phyloP scores from a whole-genome alignment of 345 rosid species.

The Carallia brachiata region DNA sequence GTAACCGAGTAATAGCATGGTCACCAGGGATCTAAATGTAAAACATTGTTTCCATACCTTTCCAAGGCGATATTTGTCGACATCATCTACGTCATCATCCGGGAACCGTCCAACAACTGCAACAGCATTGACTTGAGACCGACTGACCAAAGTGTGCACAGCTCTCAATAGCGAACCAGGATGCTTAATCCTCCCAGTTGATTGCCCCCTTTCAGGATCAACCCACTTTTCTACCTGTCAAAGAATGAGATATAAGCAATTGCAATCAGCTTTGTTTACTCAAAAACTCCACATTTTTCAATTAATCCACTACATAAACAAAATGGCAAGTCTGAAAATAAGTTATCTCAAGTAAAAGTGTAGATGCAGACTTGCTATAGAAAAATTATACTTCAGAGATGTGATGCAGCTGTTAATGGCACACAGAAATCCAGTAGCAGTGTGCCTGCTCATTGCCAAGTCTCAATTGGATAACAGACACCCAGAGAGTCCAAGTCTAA shows the following conservation, averaged over 20 bases:
- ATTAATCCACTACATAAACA: neutral
- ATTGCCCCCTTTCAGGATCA: slow-evolving; percentile 51
- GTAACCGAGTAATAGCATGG: neutral
- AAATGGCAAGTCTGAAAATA: neutral
- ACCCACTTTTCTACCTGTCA: slow-evolving; percentile 58
- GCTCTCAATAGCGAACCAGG: slow-evolving; percentile 49
- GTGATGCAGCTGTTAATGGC: neutral
- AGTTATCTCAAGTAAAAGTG: neutral
- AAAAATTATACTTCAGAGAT: neutral
- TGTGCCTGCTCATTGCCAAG: neutral
- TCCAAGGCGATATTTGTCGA: slow-evolving; percentile 53
- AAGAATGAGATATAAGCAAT: neutral
- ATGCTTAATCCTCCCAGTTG: slow-evolving; percentile 58
- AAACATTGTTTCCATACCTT: slow-evolving; percentile 30
- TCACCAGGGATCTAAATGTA: neutral
- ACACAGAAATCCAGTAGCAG: neutral
- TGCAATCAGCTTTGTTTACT: neutral
- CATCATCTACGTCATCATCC: slow-evolving; percentile 50
- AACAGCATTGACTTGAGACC: slow-evolving; percentile 47
- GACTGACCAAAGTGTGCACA: slow-evolving; percentile 39
- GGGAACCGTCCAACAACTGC: slow-evolving; percentile 60
- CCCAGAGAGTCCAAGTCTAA: too few relatives aligned
- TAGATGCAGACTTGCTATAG: neutral
- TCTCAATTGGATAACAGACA: too few relatives aligned
- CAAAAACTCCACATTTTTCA: neutral